Percentiles rank a stretch among this genome's conserved stretches.
Evolutionary conservation across 768 basidiomycete genomes (phyloP).

Genomic region (Tulasnella sp.): DNA sequence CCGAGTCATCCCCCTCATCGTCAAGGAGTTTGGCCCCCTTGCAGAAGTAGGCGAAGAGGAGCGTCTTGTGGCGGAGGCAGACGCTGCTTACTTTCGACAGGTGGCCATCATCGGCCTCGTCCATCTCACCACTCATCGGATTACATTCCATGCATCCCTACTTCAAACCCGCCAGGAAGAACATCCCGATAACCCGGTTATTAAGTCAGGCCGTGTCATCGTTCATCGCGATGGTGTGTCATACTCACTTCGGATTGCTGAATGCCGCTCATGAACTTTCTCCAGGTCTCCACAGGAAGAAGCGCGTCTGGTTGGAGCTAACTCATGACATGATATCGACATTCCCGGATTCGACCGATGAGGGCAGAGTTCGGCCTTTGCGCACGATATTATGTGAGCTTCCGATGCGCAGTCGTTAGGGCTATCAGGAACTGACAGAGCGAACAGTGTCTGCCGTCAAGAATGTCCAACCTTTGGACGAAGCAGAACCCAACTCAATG

Average conservation of each 20-base stretch:
- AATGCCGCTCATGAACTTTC: background rate
- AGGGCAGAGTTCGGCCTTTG: slow-evolving; percentile 45
- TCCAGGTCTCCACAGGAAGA: slow-evolving; percentile 35
- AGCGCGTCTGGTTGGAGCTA: slow-evolving; percentile 52
- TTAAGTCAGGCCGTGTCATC: slow-evolving; percentile 43
- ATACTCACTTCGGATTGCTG: background rate
- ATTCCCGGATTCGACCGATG: slow-evolving; percentile 45
- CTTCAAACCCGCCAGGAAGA: slow-evolving; percentile 35
- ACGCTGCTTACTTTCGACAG: slow-evolving; percentile 37
- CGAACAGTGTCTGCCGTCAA: slow-evolving; percentile 40
- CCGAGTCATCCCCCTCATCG: slow-evolving; percentile 40
- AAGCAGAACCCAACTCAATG: slow-evolving; percentile 36
- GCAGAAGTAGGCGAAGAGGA: slow-evolving; percentile 39
- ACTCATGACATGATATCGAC: slow-evolving; percentile 49
- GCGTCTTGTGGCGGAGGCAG: slow-evolving; percentile 40
- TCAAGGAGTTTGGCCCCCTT: slow-evolving; percentile 48
- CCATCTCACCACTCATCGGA: slow-evolving; percentile 54
- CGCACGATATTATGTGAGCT: slow-evolving; percentile 42
- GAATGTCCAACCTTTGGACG: slow-evolving; percentile 36
- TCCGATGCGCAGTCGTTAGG: too few relatives aligned
- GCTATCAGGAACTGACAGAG: too few relatives aligned
- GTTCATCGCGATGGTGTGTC: slow-evolving; percentile 31
- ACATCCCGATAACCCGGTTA: slow-evolving; percentile 22
- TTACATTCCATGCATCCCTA: slow-evolving; percentile 55
- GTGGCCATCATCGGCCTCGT: slow-evolving; percentile 39